Percentiles rank a stretch among this genome's conserved stretches.
Evolutionary conservation across 1,284 basidiomycete genomes (phyloP).

Genomic region (Laetiporus sulphureus): DNA sequence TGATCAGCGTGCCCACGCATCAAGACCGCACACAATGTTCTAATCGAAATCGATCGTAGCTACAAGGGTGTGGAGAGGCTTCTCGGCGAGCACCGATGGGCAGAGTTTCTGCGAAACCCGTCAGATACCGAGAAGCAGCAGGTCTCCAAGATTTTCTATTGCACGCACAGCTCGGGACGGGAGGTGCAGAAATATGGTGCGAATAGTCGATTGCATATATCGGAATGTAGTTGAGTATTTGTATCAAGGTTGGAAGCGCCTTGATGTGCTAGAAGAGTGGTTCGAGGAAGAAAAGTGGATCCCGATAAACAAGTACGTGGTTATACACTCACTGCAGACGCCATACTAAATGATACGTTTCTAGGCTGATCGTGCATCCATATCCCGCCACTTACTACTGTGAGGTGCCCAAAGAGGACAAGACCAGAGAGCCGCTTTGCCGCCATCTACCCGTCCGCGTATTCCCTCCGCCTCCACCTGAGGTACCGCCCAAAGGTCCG

Average conservation of each 20-base stretch:
- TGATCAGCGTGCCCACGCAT: no score
- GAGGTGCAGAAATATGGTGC: slow-evolving; percentile 39
- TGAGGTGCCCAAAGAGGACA: slow-evolving; percentile 44
- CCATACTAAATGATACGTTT: not conserved
- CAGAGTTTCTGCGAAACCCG: slow-evolving; percentile 42
- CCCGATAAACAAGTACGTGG: not conserved
- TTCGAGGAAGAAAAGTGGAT: slow-evolving; percentile 31
- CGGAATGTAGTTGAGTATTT: not conserved
- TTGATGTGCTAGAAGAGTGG: slow-evolving; percentile 47
- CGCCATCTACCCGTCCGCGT: slow-evolving; percentile 41
- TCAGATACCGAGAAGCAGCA: slow-evolving; percentile 33
- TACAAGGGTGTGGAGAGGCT: slow-evolving; percentile 35
- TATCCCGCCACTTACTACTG: slow-evolving; percentile 55
- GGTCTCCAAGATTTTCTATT: slow-evolving; percentile 47
- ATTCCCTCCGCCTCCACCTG: slow-evolving; percentile 10
- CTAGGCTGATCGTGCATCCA: slow-evolving; percentile 35
- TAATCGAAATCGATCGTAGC: slow-evolving; percentile 46
- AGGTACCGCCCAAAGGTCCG: slow-evolving; percentile 12
- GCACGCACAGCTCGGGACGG: slow-evolving; percentile 36
- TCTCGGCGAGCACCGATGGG: slow-evolving; percentile 63
- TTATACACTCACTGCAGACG: no score
- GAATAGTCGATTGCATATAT: no score
- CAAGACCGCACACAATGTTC: slow-evolving; percentile 57
- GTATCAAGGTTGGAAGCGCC: slow-evolving; percentile 54
- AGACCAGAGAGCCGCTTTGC: slow-evolving; percentile 48